Evolutionary conservation across 306 rosid species (phyloP).

Genomic region (Datisca glomerata): DNA sequence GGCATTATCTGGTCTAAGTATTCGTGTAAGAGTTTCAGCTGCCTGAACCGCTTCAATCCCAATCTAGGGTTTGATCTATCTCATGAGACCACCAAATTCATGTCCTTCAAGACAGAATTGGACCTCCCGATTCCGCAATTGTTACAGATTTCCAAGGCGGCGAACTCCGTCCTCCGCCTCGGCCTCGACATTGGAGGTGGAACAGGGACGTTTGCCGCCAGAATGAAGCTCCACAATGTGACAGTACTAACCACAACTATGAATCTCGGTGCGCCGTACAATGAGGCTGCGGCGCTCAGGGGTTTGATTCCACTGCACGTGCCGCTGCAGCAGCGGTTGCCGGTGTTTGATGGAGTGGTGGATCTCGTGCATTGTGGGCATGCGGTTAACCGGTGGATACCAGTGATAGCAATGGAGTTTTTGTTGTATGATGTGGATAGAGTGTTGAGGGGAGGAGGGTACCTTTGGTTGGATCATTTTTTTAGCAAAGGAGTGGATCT

Average conservation of each 20-base stretch:
- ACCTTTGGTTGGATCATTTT: conserved; percentile 84
- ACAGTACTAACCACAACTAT: conserved; percentile 73
- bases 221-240: conserved; percentile 66
- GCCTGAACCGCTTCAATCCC: conserved; percentile 43
- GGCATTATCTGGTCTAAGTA: conserved; percentile 57
- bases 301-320: conserved; percentile 83
- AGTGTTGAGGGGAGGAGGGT: conserved; percentile 84
- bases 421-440: conserved; percentile 70
- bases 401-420: conserved; percentile 61
- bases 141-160: conserved; percentile 52
- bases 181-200: conserved; percentile 90
- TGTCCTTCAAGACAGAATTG: conserved; percentile 37
- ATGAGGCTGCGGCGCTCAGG: conserved; percentile 69
- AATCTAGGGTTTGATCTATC: conserved; percentile 48
- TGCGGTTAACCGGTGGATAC: conserved; percentile 95
- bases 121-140: conserved; percentile 80
- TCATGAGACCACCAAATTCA: conserved; percentile 30
- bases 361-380: conserved; percentile 91
- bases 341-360: conserved; percentile 69
- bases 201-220: conserved; percentile 71
- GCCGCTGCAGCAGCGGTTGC: conserved; percentile 85
- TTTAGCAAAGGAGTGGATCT: conserved; percentile 71
- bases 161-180: conserved; percentile 53
- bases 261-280: conserved; percentile 71
- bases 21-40: conserved; percentile 58